phyloP scores from a whole-genome alignment of 2,329 filamentous ascomycete species.

The Coleophoma eucalyptorum region DNA sequence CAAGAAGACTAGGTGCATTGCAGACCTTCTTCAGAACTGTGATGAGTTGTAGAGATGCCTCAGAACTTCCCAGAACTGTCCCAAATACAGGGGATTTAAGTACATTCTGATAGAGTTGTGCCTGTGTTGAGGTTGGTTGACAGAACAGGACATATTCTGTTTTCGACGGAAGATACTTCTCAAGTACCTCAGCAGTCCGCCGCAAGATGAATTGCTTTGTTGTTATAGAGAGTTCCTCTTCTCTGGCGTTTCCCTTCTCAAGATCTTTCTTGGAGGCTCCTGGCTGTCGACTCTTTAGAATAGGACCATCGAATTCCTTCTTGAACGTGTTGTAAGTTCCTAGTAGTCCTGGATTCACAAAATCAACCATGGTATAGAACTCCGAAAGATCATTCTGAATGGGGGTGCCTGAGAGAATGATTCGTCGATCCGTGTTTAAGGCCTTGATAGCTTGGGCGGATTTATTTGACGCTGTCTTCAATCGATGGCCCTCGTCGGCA shows the following conservation, averaged over 20 bases:
- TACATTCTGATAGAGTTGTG: constrained; percentile 75
- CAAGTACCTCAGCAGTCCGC: constrained; percentile 87
- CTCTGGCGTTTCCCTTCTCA: constrained; percentile 67
- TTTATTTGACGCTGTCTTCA: constrained; percentile 95
- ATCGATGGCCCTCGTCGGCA: constrained; percentile 93
- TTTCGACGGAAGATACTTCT: constrained; percentile 85
- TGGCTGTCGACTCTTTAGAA: constrained; percentile 57
- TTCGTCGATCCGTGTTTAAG: constrained; percentile 62
- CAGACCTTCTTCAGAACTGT: constrained; percentile 72
- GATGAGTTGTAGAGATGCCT: constrained; percentile 64
- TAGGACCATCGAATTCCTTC: constrained; percentile 91
- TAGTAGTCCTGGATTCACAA: constrained; percentile 88
- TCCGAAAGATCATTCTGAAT: constrained; percentile 95
- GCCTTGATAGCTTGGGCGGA: constrained; percentile 87
- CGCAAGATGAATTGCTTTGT: constrained; percentile 88
- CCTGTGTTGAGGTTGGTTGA: constrained; percentile 84
- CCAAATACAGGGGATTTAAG: constrained; percentile 62
- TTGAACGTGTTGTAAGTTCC: constrained; percentile 91
- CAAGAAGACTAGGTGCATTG: constrained; percentile 64
- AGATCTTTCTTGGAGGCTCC: constrained; percentile 62
- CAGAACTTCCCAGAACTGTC: constrained; percentile 55
- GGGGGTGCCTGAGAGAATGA: constrained; percentile 67
- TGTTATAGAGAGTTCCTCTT: constrained; percentile 84
- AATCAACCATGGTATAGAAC: constrained; percentile 90
- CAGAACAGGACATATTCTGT: constrained; percentile 94